A percentile compares a stretch with the other conserved stretches of the same genome.
phyloP scores from a whole-genome alignment of 495 filamentous ascomycete genomes.

The Penicillium malachiteum region DNA sequence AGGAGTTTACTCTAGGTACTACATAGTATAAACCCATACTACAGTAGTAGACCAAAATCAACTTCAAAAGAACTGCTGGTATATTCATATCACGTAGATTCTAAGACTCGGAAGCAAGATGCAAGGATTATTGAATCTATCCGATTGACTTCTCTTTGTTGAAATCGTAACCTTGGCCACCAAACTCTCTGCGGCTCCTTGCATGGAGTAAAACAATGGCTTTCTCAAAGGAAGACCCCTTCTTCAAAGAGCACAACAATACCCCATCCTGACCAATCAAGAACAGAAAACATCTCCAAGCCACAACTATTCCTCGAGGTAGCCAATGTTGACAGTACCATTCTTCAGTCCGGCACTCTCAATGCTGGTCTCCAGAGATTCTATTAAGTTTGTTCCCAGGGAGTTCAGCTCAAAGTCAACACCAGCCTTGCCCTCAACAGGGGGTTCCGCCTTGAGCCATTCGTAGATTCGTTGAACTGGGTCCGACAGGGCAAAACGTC shows the following conservation, averaged over 20 bases:
- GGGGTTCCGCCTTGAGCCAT: slow-evolving; percentile 85
- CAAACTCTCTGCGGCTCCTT: background rate
- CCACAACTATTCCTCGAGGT: slow-evolving; percentile 58
- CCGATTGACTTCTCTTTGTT: background rate
- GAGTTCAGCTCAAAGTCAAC: slow-evolving; percentile 81
- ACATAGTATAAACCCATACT: background rate
- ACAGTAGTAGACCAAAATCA: background rate
- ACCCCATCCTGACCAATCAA: background rate
- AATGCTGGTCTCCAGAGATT: slow-evolving; percentile 67
- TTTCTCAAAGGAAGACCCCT: background rate
- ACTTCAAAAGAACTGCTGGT: background rate
- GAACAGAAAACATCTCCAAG: background rate
- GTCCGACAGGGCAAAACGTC: slow-evolving; percentile 78
- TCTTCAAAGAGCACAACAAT: too few species aligned
- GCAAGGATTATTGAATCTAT: background rate
- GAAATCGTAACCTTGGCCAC: background rate
- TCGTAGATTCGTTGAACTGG: slow-evolving; percentile 83
- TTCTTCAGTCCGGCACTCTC: slow-evolving; percentile 84
- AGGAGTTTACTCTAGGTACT: background rate
- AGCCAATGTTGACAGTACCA: slow-evolving; percentile 91
- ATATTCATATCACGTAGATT: background rate
- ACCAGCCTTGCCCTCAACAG: slow-evolving; percentile 70
- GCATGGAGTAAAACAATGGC: background rate
- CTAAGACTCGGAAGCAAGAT: background rate
- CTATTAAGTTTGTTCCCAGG: slow-evolving; percentile 79